Evolutionary conservation across 2,329 filamentous ascomycete species (phyloP).

Genomic region (Fusarium sp.): DNA sequence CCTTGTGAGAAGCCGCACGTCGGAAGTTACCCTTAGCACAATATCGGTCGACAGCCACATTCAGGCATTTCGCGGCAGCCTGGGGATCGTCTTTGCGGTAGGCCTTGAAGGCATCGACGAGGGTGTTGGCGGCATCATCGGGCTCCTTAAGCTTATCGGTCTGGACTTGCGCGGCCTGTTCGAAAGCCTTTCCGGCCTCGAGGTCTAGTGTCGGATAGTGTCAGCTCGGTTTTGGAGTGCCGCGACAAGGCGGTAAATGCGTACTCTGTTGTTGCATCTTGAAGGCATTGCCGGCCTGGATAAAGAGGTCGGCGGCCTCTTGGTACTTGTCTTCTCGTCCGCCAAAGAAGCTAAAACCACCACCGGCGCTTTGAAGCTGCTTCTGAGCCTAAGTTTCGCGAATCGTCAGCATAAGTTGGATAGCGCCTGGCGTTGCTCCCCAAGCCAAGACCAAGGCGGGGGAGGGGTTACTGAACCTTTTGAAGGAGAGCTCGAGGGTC

Average conservation of each 20-base stretch:
- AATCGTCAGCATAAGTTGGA: constrained; percentile 21
- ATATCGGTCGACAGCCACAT: constrained; percentile 86
- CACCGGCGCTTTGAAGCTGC: constrained; percentile 76
- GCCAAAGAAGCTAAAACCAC: constrained; percentile 92
- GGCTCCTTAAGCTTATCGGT: constrained; percentile 86
- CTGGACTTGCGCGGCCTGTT: constrained; percentile 86
- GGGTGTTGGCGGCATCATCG: constrained; percentile 89
- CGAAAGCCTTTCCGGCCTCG: constrained; percentile 88
- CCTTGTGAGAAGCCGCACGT: constrained; percentile 89
- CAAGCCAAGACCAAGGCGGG: constrained; percentile 34
- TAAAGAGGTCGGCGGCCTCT: constrained; percentile 87
- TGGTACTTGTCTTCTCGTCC: constrained; percentile 90
- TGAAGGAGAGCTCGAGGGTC: constrained; percentile 83
- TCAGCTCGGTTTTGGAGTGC: constrained; percentile 20
- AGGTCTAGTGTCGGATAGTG: constrained; percentile 67
- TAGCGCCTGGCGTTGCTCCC: constrained; percentile 3
- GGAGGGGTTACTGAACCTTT: constrained; percentile 67
- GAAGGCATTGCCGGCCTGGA: constrained; percentile 91
- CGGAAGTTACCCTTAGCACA: constrained; percentile 91
- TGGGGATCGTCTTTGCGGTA: constrained; percentile 88
- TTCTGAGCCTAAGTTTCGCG: constrained; percentile 80
- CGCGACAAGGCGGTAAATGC: constrained; percentile 42
- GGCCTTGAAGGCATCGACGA: constrained; percentile 93
- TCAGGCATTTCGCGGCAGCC: constrained; percentile 83
- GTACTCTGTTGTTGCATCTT: constrained; percentile 86